Base-by-base conservation (phyloP, 306 rosid genomes). In the Casuarina equisetifolia region DNA sequence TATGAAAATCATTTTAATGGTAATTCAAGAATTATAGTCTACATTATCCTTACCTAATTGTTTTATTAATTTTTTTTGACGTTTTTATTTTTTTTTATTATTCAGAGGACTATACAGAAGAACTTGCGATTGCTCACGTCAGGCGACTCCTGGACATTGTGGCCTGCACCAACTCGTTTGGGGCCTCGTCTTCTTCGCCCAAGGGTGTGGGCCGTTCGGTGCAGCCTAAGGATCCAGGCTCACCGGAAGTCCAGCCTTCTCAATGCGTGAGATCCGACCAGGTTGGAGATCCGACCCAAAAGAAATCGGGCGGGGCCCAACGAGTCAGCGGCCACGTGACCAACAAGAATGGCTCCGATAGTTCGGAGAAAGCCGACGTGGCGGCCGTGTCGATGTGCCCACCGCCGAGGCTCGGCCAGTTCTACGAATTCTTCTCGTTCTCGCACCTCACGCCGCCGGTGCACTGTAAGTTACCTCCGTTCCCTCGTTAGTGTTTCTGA, bases 351-450 rank as follows among this genome's bases (percentile, higher is more conserved):
- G 83, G 73, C 70, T 68, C 76, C 40, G 90, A 74, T 3, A 69
- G 35, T 16, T 50, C 64, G 61, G 83, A 82, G 76, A 85, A 79
- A 78, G 78, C 69, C 67, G 88, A 86, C 25, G 89, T 72, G 17
- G 36, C 79, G 72, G 89, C 91, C 25, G 79, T 87, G 67, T 91
- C 97, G 2, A 83, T 95, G 96, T 95, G 78, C 80, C 97, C 93
- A 9, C 96, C 97, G 40, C 97, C 92, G 62, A 85, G 83, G 75
- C 95, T 95, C 19, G 97, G 97, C 53, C 92, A 89, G 76, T 95
- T 95, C 86, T 95, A 92, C 58, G 92, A 95, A 35, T 95, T 92
- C 96, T 91, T 95, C 81, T 92, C 98, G 0, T 86, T 92, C 86
- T 87, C 97, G 2, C 83, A 91, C 59, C 92, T 95, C 79, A 91